phyloP scores from a whole-genome alignment of 768 basidiomycete genomes.

The Auricularia sp. region DNA sequence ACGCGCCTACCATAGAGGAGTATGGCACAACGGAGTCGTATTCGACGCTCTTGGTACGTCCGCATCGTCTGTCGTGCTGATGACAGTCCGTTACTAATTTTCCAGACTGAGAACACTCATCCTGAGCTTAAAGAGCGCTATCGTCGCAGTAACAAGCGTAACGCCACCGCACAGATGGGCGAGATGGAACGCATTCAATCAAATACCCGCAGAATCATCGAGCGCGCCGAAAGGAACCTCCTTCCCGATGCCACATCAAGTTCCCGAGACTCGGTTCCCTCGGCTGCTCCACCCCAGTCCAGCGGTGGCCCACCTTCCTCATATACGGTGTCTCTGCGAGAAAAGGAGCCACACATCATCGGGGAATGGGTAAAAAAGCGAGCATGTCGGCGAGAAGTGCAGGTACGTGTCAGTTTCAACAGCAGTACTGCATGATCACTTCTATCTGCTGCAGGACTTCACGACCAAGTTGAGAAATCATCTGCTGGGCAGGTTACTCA shows the following conservation, averaged over 20 bases:
- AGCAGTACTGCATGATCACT: no score
- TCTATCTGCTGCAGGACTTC: slow-evolving; percentile 10
- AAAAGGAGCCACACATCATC: no score
- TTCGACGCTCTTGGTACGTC: not conserved
- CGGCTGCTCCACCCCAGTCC: no score
- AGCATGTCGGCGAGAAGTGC: no score
- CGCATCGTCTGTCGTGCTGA: not conserved
- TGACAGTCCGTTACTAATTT: not conserved
- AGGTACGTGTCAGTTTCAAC: no score
- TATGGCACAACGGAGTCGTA: not conserved
- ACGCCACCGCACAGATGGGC: not conserved
- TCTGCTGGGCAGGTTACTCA: slow-evolving; percentile 10
- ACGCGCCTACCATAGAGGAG: not conserved
- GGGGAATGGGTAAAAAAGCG: no score
- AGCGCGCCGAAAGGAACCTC: no score
- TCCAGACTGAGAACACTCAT: not conserved
- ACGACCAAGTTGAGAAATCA: slow-evolving; percentile 13
- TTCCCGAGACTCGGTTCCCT: no score
- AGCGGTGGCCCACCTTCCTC: no score
- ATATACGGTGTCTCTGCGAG: no score
- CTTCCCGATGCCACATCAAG: no score
- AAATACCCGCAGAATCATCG: not conserved
- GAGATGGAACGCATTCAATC: not conserved
- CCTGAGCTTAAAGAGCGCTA: not conserved
- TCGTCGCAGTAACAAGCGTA: not conserved